Evolutionary conservation across 1,284 basidiomycete genomes (phyloP), one percentile per base, ranked within the genome.

Genomic region (Pascua sp.): DNA sequence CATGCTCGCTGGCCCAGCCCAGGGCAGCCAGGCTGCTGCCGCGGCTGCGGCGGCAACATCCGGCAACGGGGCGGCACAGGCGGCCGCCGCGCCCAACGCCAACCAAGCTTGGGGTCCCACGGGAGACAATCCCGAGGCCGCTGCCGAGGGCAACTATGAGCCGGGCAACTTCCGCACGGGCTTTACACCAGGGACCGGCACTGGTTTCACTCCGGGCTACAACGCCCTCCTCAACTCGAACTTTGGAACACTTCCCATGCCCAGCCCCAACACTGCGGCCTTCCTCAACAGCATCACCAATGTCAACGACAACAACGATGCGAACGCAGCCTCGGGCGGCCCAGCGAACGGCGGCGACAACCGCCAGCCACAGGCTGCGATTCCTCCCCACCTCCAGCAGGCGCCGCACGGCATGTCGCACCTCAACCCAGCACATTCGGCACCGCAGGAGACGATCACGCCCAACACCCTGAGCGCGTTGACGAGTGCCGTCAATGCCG

Each of bases 231-330:
- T 76, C 63, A 63, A 59, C 53, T 69, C 74, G 24, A 64, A 63
- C 49, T 77, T 76, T 62, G 75, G 75, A 45, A 67, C 49, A 0
- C 63, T 77, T 24, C 91, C 91, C 3, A 86, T 89, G 41, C 86
- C 91, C 0, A 89, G 88, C 47, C 94, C 94, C 0, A 90, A 89
- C 70, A 96, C 94, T 10, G 88, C 71, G 5, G 92, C 93, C 11
- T 91, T 97, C 78, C 84, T 97, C 55, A 88, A 88, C 59, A 89
- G 94, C 81, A 91, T 95, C 81, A 90, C 88, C 65, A 87, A 86
- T 68, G 81, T 81, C 56, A 79, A 81, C 46, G 68, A 59, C 17
- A 68, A 68, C 42, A 64, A 62, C 17, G 68, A 67, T 18, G 51
- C 60, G 15, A 56, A 56, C 17, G 48, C 57, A 36, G 46, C 53